Percentiles rank a stretch among this genome's conserved stretches.
These are phyloP conservation scores for Dalechampia spathulata DNA, from an alignment of 441 rosid genomes.

Conservation along the genomic window DNA sequence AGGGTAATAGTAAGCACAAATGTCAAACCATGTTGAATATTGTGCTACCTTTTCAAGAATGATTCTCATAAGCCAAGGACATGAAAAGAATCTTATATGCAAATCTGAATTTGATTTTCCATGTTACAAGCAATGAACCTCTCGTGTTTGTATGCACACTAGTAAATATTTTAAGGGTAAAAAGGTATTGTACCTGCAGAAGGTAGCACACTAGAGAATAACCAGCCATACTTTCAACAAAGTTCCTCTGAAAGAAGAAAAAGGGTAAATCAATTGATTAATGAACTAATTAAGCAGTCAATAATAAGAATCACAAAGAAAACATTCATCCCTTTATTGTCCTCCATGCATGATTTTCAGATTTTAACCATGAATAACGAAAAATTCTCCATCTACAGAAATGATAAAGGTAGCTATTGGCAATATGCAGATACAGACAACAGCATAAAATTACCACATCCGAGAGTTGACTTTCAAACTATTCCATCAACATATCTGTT, in stretches of 20 bases:
- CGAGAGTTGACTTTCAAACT: not conserved
- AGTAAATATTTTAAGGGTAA: not conserved
- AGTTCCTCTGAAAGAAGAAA: conserved; percentile 73
- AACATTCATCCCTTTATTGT: too few species aligned
- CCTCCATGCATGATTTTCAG: not conserved
- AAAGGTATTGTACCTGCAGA: conserved; percentile 54
- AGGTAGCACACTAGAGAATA: conserved; percentile 98
- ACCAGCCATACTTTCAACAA: conserved; percentile 99
- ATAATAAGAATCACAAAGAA: too few species aligned
- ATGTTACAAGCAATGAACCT: not conserved
- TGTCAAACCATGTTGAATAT: too few species aligned
- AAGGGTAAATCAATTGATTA: conserved; percentile 3
- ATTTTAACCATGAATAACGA: too few species aligned
- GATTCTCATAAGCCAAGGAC: not conserved
- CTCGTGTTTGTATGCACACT: not conserved
- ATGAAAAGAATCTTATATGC: not conserved
- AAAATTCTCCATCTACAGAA: too few species aligned
- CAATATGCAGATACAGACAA: not conserved
- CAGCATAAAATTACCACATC: not conserved
- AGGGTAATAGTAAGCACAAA: too few species aligned
- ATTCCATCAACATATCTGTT: not conserved
- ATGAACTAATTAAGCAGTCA: not conserved
- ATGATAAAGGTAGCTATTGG: too few species aligned
- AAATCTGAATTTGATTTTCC: not conserved
- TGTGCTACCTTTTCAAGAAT: not conserved